phyloP scores from a whole-genome alignment of 495 filamentous ascomycete species.

The Podospora appendiculata region DNA sequence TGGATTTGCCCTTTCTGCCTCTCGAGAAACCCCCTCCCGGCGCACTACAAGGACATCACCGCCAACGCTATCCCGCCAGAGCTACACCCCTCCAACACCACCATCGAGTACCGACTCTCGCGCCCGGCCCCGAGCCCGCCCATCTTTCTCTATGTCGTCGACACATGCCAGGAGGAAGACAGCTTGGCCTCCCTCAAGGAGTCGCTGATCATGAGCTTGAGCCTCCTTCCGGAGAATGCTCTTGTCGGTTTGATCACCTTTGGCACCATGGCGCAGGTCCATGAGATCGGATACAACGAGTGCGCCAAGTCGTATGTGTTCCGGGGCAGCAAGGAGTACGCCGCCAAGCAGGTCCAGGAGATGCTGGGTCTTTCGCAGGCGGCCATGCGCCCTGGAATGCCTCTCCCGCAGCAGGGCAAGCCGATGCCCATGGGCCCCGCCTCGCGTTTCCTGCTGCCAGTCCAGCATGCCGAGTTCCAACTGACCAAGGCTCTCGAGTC shows the following conservation, averaged over 20 bases:
- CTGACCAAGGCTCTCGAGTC: conserved; percentile 95
- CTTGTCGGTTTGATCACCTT: conserved; percentile 93
- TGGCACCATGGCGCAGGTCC: conserved; percentile 98
- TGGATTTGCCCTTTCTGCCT: conserved; percentile 99
- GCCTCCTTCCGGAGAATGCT: conserved; percentile 84
- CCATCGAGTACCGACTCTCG: conserved; percentile 93
- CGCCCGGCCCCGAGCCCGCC: conserved; percentile 89
- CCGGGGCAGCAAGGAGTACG: conserved; percentile 95
- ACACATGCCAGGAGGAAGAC: conserved; percentile 98
- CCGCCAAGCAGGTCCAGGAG: conserved; percentile 93
- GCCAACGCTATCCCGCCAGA: conserved; percentile 91
- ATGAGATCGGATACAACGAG: conserved; percentile 96
- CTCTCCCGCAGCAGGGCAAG: conserved; percentile 64
- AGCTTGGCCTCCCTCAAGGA: conserved; percentile 93
- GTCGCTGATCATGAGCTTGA: conserved; percentile 94
- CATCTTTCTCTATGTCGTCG: conserved; percentile 96
- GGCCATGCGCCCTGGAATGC: conserved; percentile 69
- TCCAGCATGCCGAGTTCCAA: conserved; percentile 96
- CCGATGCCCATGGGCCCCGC: conserved; percentile 71
- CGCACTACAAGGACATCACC: conserved; percentile 99
- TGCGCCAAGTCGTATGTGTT: conserved; percentile 99
- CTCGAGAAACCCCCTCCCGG: conserved; percentile 86
- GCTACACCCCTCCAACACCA: conserved; percentile 87
- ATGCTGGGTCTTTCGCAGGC: conserved; percentile 80
- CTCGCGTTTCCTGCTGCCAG: conserved; percentile 86